A percentile compares a stretch with the other conserved stretches of the same genome.
Conservation (phyloP, 345 rosid genomes). For the Bruguiera sexangula region DNA sequence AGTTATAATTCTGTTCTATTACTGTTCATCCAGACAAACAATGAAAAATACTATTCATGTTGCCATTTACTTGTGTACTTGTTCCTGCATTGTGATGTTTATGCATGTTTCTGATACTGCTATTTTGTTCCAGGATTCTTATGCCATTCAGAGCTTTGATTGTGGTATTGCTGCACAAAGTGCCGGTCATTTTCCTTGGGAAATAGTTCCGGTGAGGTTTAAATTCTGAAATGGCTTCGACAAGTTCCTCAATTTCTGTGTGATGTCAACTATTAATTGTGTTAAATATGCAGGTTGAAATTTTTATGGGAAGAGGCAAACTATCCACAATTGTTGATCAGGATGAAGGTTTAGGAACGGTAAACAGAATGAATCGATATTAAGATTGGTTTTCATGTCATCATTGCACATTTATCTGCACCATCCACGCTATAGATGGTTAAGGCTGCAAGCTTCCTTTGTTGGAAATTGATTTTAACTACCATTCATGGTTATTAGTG, state of each 20-base stretch:
- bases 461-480: neutral
- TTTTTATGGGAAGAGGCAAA: conserved; percentile 23
- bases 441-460: neutral
- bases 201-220: conserved; percentile 21
- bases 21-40: neutral
- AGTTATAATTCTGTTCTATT: too few species aligned
- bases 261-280: neutral
- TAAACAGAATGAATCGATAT: too few species aligned
- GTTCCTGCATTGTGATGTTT: too few species aligned
- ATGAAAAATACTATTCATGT: neutral
- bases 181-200: conserved; percentile 30
- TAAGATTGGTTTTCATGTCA: too few species aligned
- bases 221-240: neutral
- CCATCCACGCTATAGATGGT: neutral
- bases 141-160: conserved; percentile 30
- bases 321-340: neutral
- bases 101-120: too few species aligned
- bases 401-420: too few species aligned
- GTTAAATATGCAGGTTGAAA: conserved; percentile 21
- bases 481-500: neutral
- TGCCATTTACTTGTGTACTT: too few species aligned
- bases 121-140: conserved; percentile 23
- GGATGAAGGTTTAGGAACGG: too few species aligned
- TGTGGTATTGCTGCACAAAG: conserved; percentile 26
- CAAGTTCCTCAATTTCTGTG: neutral